Conservation (phyloP, 2,329 filamentous ascomycete genomes). For the Mycogone perniciosa region DNA sequence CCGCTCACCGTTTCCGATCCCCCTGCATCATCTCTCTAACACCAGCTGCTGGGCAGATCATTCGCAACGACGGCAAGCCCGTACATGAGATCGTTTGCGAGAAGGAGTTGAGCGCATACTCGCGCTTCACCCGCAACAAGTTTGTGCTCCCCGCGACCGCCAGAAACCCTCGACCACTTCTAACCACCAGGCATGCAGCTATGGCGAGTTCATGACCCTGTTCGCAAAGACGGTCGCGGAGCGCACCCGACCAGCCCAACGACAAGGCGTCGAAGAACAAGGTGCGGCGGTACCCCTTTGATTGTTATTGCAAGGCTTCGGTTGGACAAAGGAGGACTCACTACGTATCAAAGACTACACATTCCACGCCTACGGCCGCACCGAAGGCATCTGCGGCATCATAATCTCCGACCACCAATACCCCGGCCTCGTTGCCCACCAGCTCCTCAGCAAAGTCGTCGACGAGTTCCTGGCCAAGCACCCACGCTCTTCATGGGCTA, state of each 20-base stretch:
- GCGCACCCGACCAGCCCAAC: constrained; percentile 70
- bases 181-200: constrained; percentile 20
- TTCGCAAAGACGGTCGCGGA: constrained; percentile 86
- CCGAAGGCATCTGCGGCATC: constrained; percentile 67
- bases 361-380: constrained; percentile 72
- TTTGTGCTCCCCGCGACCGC: constrained; percentile 31
- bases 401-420: constrained; percentile 74
- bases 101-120: constrained; percentile 72
- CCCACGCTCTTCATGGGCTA: constrained; percentile 62
- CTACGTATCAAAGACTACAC: constrained; percentile 49
- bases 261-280: constrained; percentile 81
- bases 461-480: constrained; percentile 80
- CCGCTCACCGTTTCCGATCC: constrained; percentile 4
- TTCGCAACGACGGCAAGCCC: constrained; percentile 72
- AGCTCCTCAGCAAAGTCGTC: constrained; percentile 76
- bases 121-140: constrained; percentile 70
- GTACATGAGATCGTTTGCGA: constrained; percentile 70
- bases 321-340: background rate
- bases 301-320: background rate
- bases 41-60: constrained; percentile 51
- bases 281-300: constrained; percentile 36
- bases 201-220: constrained; percentile 69
- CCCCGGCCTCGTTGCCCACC: constrained; percentile 73
- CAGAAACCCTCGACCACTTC: constrained; percentile 8
- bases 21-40: background rate